Base-by-base conservation (phyloP, 2,329 filamentous ascomycete genomes). In the Cordyceps fumosorosea region DNA sequence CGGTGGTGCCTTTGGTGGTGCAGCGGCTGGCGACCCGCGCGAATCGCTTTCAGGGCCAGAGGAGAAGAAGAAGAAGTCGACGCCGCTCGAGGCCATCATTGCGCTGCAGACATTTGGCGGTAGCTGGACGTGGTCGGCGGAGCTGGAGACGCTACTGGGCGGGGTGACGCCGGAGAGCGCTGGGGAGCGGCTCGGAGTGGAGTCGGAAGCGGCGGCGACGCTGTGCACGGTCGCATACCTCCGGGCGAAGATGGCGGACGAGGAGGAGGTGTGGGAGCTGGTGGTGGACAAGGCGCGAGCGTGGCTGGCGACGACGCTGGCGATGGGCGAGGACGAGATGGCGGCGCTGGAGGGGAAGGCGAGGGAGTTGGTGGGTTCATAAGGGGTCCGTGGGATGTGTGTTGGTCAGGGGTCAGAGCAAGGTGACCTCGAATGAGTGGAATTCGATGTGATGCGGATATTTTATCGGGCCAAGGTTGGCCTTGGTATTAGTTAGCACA, bases 251-350 rank as follows among this genome's bases (percentile, higher is more conserved):
- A 66, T 84, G 63, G 66, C 42, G 0, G 72, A 65, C 0, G 75
- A 83, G 56, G 73, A 76, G 69, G 86, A 85, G 2, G 77, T 78
- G 7, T 90, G 86, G 86, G 85, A 87, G 64, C 76, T 89, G 76
- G 73, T 89, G 45, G 83, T 81, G 18, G 80, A 81, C 11, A 89
- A 88, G 76, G 85, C 83, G 0, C 76, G 74, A 67, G 68, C 53
- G 0, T 88, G 83, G 82, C 59, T 86, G 40, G 60, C 64, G 45
- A 1, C 10, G 29, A 50, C 22, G 24, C 63, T 63, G 2, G 65
- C 65, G 5, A 58, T 68, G 11, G 67, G 65, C 6, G 57, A 60
- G 0, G 62, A 60, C 5, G 50, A 37, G 1, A 48, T 64, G 24
- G 44, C 65, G 18, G 65, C 60, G 5, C 54, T 74, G 52, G 54